These are phyloP conservation scores for Adansonia grandidieri DNA, from an alignment of 441 rosid genomes.

Conservation along the genomic window DNA sequence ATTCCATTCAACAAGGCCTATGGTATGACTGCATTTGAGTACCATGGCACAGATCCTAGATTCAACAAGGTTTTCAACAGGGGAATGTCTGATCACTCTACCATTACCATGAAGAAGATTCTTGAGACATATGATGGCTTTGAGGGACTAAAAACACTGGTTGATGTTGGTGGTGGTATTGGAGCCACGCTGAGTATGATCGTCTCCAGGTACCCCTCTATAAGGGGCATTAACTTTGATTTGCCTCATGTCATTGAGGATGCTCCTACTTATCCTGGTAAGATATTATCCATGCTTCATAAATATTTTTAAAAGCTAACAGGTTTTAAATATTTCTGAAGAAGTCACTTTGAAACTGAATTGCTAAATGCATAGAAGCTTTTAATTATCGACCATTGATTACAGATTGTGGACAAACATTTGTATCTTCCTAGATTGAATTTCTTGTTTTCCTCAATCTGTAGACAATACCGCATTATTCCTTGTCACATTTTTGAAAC, in stretches of 20 bases:
- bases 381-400: neutral
- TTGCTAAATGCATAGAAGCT: neutral
- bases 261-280: slow-evolving; percentile 70
- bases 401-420: neutral
- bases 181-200: slow-evolving; percentile 77
- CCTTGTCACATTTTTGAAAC: neutral
- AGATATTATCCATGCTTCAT: neutral
- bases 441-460: no score
- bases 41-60: slow-evolving; percentile 75
- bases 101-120: slow-evolving; percentile 68
- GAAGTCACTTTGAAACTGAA: neutral
- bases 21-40: slow-evolving; percentile 65
- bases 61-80: slow-evolving; percentile 66
- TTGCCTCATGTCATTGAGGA: slow-evolving; percentile 67
- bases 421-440: no score
- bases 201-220: slow-evolving; percentile 53
- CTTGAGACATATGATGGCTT: slow-evolving; percentile 74
- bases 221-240: slow-evolving; percentile 84
- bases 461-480: neutral
- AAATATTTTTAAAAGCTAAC: neutral
- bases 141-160: slow-evolving; percentile 51
- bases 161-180: slow-evolving; percentile 83
- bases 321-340: no score
- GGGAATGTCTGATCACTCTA: slow-evolving; percentile 73
- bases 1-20: slow-evolving; percentile 81